Evolutionary conservation across 2,329 filamentous ascomycete genomes (phyloP), one percentile per base, ranked within the genome.

Genomic region (Apiospora sp.): DNA sequence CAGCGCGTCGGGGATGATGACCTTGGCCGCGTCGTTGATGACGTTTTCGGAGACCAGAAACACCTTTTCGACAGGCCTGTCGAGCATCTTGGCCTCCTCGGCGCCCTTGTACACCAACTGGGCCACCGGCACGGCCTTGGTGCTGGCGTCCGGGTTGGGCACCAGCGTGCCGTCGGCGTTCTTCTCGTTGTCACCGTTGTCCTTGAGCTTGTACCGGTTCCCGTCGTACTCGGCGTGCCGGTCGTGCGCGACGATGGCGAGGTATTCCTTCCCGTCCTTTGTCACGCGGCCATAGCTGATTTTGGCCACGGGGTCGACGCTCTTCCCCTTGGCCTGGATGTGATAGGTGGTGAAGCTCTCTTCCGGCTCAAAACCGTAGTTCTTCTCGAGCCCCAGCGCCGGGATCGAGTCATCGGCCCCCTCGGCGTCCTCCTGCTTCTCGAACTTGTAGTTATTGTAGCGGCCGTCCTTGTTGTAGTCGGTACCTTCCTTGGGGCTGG

Each of bases 281-380:
- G n/a, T 41, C 24, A 44, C 64, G 6, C 64, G n/a, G 24, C 64
- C 37, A 13, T 67, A 67, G 64, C 64, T 67, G 4, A 67, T 43
- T 6, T 43, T 44, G 64, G 64, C 64, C 0, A 14, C 64, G 10
- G 51, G 27, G 1, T 58, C 51, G 16, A 14, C 27, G 4, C 16
- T 30, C 12, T 8, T 1, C 5, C 3, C 7, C 14, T 30, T 58
- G 27, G 27, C 19, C 27, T 16, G 1, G 51, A 58, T 58, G 14
- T 34, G 7, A 14, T 34, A 30, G 14, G 51, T 8, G 27, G 27
- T 8, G 27, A 27, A 58, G 16, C 51, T 27, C 27, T 58, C 24
- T 10, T 30, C 27, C 6, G 34, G 14, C 14, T 34, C 13, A 16
- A 58, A 30, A 4, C 51, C 51, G 16, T 58, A 34, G 1, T 58